Evolutionary conservation across 129 eudicot genomes (phyloP).

Genomic region (sunflower (Helianthus annuus)): HanXRQr2.0-SUNRISE NC_035447.2:2495369-2495868

Average conservation of each 20-base stretch:
- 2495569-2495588: too few relatives aligned
- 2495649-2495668: background rate
- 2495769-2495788: background rate
- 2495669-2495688: constrained; percentile 13
- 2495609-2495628: background rate
- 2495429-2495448: constrained; percentile 4
- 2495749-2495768: background rate
- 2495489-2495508: too few relatives aligned
- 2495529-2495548: too few relatives aligned
- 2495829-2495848: too few relatives aligned
- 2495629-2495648: constrained; percentile 6
- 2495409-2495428: too few relatives aligned
- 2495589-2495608: background rate
- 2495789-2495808: background rate
- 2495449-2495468: background rate
- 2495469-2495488: too few relatives aligned
- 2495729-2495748: background rate
- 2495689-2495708: background rate
- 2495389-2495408: too few relatives aligned
- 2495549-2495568: too few relatives aligned
- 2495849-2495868: too few relatives aligned
- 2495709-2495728: background rate
- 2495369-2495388: too few relatives aligned
- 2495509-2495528: too few relatives aligned
- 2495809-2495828: too few relatives aligned